Evolutionary conservation across 306 rosid species (phyloP).

Genomic region (Lablab purpureus): DNA sequence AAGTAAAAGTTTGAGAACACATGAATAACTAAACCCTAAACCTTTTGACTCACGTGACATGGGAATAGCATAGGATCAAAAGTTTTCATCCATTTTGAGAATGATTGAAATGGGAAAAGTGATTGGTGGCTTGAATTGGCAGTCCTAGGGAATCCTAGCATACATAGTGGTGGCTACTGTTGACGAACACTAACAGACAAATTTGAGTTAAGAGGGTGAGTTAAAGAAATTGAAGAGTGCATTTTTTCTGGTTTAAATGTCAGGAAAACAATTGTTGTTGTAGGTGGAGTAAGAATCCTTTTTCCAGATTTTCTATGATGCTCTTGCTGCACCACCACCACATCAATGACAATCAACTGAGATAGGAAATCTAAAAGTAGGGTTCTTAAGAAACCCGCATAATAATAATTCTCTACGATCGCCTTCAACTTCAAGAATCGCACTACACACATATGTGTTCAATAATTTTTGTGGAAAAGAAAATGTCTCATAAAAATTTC

Average conservation of each 20-base stretch:
- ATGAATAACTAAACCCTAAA: background rate
- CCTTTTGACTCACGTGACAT: background rate
- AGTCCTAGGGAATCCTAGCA: constrained; percentile 34
- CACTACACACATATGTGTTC: background rate
- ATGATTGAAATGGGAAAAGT: constrained; percentile 18
- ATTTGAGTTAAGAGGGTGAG: background rate
- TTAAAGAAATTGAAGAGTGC: constrained; percentile 29
- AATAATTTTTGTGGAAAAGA: background rate
- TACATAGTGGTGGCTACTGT: constrained; percentile 32
- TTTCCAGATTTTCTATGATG: constrained; percentile 42
- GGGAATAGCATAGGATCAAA: background rate
- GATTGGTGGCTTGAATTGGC: constrained; percentile 7
- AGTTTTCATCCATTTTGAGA: background rate
- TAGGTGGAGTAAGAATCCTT: constrained; percentile 24
- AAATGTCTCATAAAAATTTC: background rate
- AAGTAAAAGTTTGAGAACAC: background rate
- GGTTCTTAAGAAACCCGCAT: background rate
- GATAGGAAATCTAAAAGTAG: constrained; percentile 18
- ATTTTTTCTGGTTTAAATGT: constrained; percentile 27
- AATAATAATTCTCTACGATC: background rate
- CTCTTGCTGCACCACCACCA: constrained; percentile 30
- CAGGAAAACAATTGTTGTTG: constrained; percentile 44
- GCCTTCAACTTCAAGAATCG: background rate
- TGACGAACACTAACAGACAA: constrained; percentile 31
- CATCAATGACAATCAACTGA: constrained; percentile 8